Conservation (phyloP, 1,284 basidiomycete genomes). For the Grifola frondosa region DNA sequence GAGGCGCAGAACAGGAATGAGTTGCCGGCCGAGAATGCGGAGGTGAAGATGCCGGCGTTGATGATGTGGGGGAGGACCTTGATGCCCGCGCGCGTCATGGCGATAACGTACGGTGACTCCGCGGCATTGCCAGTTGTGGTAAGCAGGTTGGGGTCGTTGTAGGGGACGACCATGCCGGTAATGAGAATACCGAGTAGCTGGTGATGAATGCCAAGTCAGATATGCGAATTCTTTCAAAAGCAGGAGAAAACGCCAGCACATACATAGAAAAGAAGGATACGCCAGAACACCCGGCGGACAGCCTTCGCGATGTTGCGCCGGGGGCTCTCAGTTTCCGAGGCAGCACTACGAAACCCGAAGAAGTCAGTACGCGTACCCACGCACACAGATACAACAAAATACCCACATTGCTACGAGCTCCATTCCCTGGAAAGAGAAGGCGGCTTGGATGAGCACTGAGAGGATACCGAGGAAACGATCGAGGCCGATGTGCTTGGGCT, state of each 20-base stretch:
- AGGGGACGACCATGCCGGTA: conserved; percentile 81
- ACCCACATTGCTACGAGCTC: conserved; percentile 77
- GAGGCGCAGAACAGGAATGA: conserved; percentile 80
- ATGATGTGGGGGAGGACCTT: conserved; percentile 69
- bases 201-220: too few relatives aligned
- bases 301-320: conserved; percentile 79
- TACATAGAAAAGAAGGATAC: conserved; percentile 75
- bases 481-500: conserved; percentile 38
- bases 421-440: conserved; percentile 83
- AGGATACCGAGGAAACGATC: conserved; percentile 73
- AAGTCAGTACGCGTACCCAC: neutral
- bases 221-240: neutral
- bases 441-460: conserved; percentile 71
- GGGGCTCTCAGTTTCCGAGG: conserved; percentile 75
- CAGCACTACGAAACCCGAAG: conserved; percentile 46
- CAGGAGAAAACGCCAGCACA: conserved; percentile 12
- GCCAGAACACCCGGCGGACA: conserved; percentile 78
- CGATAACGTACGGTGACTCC: conserved; percentile 80
- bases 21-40: conserved; percentile 84
- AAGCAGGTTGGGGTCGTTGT: conserved; percentile 61
- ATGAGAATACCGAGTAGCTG: conserved; percentile 70
- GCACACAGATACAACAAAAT: conserved; percentile 13
- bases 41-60: conserved; percentile 66
- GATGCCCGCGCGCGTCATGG: conserved; percentile 75
- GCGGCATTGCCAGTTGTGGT: conserved; percentile 59